Conservation (phyloP, 768 basidiomycete species). For the Tulasnella sp. region DNA sequence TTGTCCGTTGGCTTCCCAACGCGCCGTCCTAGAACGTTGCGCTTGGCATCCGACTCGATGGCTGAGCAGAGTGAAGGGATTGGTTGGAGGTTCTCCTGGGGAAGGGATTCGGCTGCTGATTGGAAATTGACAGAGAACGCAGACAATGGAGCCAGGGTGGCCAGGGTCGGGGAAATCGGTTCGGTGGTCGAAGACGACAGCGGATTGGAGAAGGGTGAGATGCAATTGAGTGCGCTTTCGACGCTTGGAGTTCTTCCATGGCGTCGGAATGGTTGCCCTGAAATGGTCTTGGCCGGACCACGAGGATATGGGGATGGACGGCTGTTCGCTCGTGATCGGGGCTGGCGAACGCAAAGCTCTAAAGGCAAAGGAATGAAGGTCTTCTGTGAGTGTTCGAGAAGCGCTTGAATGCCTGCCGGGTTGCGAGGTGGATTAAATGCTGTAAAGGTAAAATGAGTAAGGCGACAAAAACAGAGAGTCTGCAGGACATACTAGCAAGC, state of each 20-base stretch:
- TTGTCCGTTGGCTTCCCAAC: conserved; percentile 9
- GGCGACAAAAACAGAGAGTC: background rate
- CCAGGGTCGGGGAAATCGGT: background rate
- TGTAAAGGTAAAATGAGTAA: background rate
- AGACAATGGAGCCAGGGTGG: background rate
- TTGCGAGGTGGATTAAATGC: conserved; percentile 21
- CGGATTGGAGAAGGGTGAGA: conserved; percentile 18
- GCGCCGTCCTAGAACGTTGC: background rate
- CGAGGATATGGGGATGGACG: conserved; percentile 9
- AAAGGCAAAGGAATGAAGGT: conserved; percentile 17
- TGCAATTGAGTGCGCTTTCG: conserved; percentile 20
- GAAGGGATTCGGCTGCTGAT: background rate
- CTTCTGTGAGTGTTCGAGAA: conserved; percentile 20
- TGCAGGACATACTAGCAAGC: conserved; percentile 9
- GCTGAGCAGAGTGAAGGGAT: background rate
- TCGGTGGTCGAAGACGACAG: background rate
- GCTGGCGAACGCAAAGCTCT: conserved; percentile 20
- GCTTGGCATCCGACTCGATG: background rate
- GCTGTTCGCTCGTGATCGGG: conserved; percentile 18
- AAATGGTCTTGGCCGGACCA: background rate
- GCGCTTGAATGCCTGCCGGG: conserved; percentile 16
- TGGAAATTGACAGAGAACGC: conserved; percentile 4
- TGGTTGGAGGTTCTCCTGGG: background rate
- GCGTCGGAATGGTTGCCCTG: background rate
- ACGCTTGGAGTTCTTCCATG: conserved; percentile 13